Percentiles rank a stretch among this genome's conserved stretches.
Conservation (phyloP, 495 filamentous ascomycete species). For the Hamigera avellanea region DNA sequence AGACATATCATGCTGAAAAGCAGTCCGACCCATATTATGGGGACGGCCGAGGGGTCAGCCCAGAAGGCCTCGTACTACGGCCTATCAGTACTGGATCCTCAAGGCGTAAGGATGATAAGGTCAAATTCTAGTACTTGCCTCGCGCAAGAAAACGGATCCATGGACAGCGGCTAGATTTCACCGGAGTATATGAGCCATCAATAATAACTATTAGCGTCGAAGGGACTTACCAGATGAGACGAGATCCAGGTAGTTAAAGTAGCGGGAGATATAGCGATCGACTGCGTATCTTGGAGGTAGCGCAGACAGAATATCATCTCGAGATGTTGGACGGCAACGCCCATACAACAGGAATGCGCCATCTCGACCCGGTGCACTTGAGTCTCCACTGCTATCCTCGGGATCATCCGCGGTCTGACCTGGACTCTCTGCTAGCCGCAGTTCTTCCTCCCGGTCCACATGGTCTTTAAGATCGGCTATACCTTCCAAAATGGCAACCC, state of each 20-base stretch:
- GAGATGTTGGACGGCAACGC: slow-evolving; percentile 11
- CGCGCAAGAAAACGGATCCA: slow-evolving; percentile 10
- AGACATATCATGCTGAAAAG: slow-evolving; percentile 20
- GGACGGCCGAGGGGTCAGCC: slow-evolving; percentile 8
- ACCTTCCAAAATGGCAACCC: slow-evolving; percentile 19
- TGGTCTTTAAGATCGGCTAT: slow-evolving; percentile 19
- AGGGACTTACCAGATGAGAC: slow-evolving; percentile 13
- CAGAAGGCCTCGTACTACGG: slow-evolving; percentile 26
- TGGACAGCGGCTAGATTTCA: slow-evolving; percentile 14
- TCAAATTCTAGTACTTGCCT: slow-evolving; percentile 11
- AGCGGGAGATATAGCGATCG: slow-evolving; percentile 18
- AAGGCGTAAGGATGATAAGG: slow-evolving; percentile 1
- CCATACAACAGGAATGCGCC: slow-evolving; percentile 23
- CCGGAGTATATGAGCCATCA: too few species aligned
- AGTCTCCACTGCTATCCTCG: slow-evolving; percentile 1
- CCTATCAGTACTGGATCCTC: not conserved
- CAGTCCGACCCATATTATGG: slow-evolving; percentile 19
- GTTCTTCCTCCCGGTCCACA: slow-evolving; percentile 18
- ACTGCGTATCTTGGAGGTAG: slow-evolving; percentile 18
- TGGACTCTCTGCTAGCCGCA: slow-evolving; percentile 6
- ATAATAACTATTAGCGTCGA: not conserved
- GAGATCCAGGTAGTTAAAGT: slow-evolving; percentile 14
- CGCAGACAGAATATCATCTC: slow-evolving; percentile 23
- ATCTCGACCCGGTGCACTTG: slow-evolving; percentile 2
- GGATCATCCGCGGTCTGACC: slow-evolving; percentile 6